Percentiles rank a stretch among this genome's conserved stretches.
Evolutionary conservation across 2,329 filamentous ascomycete genomes (phyloP).

Genomic region (Penicillium sp.): DNA sequence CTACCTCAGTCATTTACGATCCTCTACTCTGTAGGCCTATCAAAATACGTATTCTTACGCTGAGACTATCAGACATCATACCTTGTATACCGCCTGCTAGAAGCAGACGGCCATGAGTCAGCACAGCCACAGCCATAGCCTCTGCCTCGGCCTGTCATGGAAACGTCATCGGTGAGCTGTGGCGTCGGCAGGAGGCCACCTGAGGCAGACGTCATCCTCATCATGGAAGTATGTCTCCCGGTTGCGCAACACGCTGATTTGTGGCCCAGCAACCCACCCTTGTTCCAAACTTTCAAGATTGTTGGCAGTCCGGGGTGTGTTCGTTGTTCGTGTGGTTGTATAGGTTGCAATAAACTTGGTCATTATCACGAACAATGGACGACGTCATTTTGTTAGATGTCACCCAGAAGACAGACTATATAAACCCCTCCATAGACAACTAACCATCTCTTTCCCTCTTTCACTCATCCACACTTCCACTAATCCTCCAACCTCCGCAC

Average conservation of each 20-base stretch:
- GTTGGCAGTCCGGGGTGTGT: neutral
- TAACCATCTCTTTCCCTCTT: neutral
- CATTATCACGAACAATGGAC: neutral
- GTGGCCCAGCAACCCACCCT: neutral
- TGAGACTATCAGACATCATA: no score
- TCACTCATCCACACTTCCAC: constrained; percentile 6
- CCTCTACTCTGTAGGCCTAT: no score
- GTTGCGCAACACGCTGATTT: constrained; percentile 1
- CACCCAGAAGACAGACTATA: constrained; percentile 4
- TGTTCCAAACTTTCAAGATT: neutral
- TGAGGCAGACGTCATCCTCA: neutral
- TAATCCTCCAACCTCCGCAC: constrained; percentile 10
- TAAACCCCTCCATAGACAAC: neutral
- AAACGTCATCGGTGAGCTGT: neutral
- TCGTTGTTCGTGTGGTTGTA: neutral
- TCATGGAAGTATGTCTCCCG: neutral
- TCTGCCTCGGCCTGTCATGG: no score
- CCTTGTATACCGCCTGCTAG: no score
- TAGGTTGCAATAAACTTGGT: neutral
- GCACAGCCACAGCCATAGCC: no score
- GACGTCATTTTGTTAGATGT: constrained; percentile 13
- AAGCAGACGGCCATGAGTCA: no score
- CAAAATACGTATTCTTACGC: no score
- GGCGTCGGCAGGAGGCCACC: neutral
- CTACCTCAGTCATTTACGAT: no score